Conservation (phyloP, 768 basidiomycete genomes). For the Hebeloma cylindrosporum region DNA sequence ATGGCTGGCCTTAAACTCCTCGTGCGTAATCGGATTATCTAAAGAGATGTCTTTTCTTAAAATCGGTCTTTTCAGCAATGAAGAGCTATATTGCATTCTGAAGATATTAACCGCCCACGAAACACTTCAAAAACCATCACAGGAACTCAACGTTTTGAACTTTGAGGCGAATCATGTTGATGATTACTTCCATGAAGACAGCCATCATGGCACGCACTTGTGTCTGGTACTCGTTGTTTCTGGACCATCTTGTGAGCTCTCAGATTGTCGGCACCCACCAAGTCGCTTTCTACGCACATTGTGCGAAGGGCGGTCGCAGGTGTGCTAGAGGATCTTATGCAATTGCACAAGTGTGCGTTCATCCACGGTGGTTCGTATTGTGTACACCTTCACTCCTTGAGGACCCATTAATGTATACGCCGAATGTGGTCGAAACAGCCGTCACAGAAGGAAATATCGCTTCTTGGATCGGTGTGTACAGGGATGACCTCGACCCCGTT, state of each 20-base stretch:
- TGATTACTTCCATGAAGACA: neutral
- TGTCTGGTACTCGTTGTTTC: neutral
- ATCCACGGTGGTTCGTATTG: conserved; percentile 8
- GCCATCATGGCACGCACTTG: neutral
- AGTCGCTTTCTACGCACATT: neutral
- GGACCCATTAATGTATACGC: neutral
- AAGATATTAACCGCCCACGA: conserved; percentile 1
- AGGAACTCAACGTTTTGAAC: neutral
- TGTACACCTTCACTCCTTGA: neutral
- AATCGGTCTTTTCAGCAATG: neutral
- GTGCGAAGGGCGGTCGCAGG: conserved; percentile 11
- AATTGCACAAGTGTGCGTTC: conserved; percentile 1
- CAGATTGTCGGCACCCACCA: neutral
- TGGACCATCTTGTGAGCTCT: neutral
- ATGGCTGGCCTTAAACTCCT: neutral
- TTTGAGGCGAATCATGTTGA: too few relatives aligned
- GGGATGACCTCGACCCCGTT: neutral
- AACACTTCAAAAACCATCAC: neutral
- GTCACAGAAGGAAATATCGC: conserved; percentile 6
- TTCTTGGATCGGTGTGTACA: neutral
- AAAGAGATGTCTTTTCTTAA: neutral
- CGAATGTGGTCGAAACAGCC: neutral
- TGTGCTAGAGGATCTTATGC: conserved; percentile 1
- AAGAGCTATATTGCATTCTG: neutral
- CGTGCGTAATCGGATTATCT: too few relatives aligned